Base-by-base conservation (phyloP, 2,329 filamentous ascomycete species). In the Leptographium galeiforme region DNA sequence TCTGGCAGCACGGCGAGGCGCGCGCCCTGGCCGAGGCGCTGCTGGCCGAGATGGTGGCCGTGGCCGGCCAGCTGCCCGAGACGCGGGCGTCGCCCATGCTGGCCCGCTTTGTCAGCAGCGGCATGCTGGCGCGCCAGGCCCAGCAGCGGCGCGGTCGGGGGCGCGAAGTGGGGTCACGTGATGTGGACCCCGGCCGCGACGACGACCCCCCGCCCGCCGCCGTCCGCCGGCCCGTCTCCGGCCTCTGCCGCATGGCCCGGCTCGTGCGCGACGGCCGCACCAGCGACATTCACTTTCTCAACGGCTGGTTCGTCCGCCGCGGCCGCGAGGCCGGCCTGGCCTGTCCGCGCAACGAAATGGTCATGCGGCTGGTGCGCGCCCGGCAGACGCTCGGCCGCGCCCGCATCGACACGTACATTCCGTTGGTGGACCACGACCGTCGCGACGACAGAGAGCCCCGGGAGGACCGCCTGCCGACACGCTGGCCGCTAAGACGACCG, bases 241-340 rank as follows among this genome's bases (percentile, higher is more conserved):
- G n/a, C 30, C 12, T 14, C 44, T 87, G 81, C 61, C 76, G 73
- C 19, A 89, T 95, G 81, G 70, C 87, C 7, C 74, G 77, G 52
- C 80, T 84, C 61, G 71, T 90, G 13, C 69, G 78, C 12, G 65
- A 68, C 1, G 84, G 86, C 1, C 69, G 70, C 56, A 68, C 73
- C 55, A 89, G 87, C 0, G 89, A 95, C 61, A 78, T 96, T 43
- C 80, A 90, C 47, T 95, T 84, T 62, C 78, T 91, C 60, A 96
- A 94, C 64, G 91, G 90, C 0, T 98, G 91, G 69, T 85, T 98
- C 56, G 75, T 94, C 36, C 75, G 72, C 50, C 77, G 84, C 43
- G 93, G 86, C 0, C 75, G 79, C 60, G 78, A 87, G 63, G 62
- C 90, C 56, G 87, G 87, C 1, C 72, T 95, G n/a, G 72, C 78